These are phyloP conservation scores for Thuidium tamariscinum DNA, from an alignment of 225 moss, liverwort and hornwort genomes.

Conservation along the genomic window DNA sequence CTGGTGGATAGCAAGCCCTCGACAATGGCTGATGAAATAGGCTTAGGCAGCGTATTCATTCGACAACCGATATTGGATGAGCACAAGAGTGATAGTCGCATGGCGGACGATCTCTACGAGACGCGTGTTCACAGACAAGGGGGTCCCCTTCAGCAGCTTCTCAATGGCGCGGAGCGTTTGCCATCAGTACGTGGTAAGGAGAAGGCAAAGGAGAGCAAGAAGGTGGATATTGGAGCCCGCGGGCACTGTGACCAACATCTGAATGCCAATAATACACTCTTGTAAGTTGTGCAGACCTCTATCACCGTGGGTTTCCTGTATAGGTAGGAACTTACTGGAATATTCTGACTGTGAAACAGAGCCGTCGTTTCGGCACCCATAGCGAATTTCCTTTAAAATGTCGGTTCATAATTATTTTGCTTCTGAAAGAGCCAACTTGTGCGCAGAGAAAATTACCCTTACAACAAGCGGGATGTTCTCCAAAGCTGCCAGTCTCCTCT, in stretches of 20 bases:
- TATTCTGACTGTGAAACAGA: background rate
- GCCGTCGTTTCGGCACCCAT: background rate
- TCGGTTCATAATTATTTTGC: background rate
- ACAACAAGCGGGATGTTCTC: constrained; percentile 88
- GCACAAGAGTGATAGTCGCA: constrained; percentile 13
- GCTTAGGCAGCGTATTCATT: constrained; percentile 63
- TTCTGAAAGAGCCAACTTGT: constrained; percentile 22
- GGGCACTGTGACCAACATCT: constrained; percentile 39
- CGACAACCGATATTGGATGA: constrained; percentile 33
- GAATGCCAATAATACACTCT: constrained; percentile 54
- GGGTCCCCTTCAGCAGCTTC: constrained; percentile 37
- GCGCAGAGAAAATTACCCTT: constrained; percentile 83
- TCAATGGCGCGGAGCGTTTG: constrained; percentile 42
- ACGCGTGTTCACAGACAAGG: constrained; percentile 28
- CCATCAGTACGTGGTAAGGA: constrained; percentile 64
- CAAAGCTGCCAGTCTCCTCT: constrained; percentile 87
- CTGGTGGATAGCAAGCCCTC: constrained; percentile 67
- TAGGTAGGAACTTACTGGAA: background rate
- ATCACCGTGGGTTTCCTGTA: background rate
- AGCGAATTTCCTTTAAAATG: background rate
- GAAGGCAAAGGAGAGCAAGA: constrained; percentile 68
- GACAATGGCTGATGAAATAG: constrained; percentile 67
- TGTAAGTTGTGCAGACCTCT: constrained; percentile 41
- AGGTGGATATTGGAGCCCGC: constrained; percentile 41
- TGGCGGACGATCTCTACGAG: constrained; percentile 9